Evolutionary conservation across 2,329 filamentous ascomycete species (phyloP), one percentile per base, ranked within the genome.

Genomic region (Diplocarpon mali): DNA sequence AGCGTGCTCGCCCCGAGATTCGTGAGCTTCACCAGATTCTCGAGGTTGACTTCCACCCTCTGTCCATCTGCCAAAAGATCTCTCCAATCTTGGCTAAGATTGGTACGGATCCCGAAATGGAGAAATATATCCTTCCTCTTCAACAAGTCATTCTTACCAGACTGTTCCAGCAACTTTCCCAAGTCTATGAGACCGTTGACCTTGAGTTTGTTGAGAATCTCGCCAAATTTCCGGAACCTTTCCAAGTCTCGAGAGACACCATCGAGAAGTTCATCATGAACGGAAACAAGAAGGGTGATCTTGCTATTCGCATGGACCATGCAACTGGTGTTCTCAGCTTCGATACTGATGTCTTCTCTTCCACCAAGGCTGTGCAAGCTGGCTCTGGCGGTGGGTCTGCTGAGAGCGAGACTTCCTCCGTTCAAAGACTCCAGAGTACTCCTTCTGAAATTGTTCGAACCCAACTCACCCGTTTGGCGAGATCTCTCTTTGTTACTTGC

Each of bases 241-340:
- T 93, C 76, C 84, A 95, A 68, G 88, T 96, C 55, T 84, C 78
- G 52, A 81, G 85, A 43, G 80, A 83, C 54, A 94, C 86, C 50
- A 93, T 98, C 55, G 92, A 98, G 73, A 98, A 96, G 71, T 98
- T 98, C 74, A 96, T 98, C 74, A 98, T 98, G 92, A 98, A 98
- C 67, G 92, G 92, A 53, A 96, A 94, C 77, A 98, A 98, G 80
- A 98, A 98, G 78, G 92, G 92, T 46, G 92, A 98, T 59, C 76
- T 98, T 37, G 85, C 92, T 43, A 93, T 98, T 58, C 88, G 92
- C 50, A 87, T 96, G 67, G 86, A 96, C 63, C 92, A 98, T 63
- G 88, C 88, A 50, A 90, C 89, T 43, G 88, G 92, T 49, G 85
- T 95, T 40, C 78, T 98, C 49, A 95, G 88, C 64, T 98, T 98